A percentile compares a stretch with the other conserved stretches of the same genome.
Evolutionary conservation across 1,284 basidiomycete genomes (phyloP).

Genomic region (Ganoderma lingzhi): DNA sequence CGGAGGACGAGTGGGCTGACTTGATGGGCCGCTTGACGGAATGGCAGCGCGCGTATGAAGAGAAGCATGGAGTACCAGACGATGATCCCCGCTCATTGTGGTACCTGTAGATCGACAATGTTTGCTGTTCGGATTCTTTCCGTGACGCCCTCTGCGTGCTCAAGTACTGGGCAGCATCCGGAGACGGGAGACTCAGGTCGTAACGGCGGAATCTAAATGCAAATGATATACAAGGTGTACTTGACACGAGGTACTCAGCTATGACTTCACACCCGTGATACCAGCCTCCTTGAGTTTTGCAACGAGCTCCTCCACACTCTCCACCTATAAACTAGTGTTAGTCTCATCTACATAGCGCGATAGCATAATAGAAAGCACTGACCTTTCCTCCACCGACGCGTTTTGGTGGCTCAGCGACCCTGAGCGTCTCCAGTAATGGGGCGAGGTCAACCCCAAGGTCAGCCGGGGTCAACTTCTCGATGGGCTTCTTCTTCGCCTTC

Average conservation of each 20-base stretch:
- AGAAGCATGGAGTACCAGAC: conserved; percentile 27
- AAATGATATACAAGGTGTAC: neutral
- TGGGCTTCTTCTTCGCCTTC: conserved; percentile 99
- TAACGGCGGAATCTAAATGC: neutral
- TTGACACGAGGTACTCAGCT: conserved; percentile 7
- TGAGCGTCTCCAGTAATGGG: conserved; percentile 88
- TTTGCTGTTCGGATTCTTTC: neutral
- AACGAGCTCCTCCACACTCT: conserved; percentile 90
- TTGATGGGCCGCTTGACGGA: conserved; percentile 53
- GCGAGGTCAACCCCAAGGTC: conserved; percentile 88
- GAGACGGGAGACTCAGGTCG: no score
- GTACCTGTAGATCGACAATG: conserved; percentile 7
- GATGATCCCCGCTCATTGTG: conserved; percentile 4
- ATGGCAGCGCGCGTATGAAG: conserved; percentile 58
- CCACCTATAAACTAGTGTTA: conserved; percentile 56
- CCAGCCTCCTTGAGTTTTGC: conserved; percentile 93
- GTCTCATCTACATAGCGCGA: neutral
- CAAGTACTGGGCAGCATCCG: neutral
- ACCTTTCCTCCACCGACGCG: conserved; percentile 95
- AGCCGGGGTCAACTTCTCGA: conserved; percentile 84
- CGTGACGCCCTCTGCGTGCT: neutral
- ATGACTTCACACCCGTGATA: conserved; percentile 59
- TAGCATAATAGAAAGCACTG: conserved; percentile 24
- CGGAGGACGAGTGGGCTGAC: conserved; percentile 56
- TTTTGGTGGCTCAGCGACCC: conserved; percentile 92